Percentiles rank a stretch among this genome's conserved stretches.
Evolutionary conservation across 345 rosid genomes (phyloP).

Genomic region (Pistacia atlantica): DNA sequence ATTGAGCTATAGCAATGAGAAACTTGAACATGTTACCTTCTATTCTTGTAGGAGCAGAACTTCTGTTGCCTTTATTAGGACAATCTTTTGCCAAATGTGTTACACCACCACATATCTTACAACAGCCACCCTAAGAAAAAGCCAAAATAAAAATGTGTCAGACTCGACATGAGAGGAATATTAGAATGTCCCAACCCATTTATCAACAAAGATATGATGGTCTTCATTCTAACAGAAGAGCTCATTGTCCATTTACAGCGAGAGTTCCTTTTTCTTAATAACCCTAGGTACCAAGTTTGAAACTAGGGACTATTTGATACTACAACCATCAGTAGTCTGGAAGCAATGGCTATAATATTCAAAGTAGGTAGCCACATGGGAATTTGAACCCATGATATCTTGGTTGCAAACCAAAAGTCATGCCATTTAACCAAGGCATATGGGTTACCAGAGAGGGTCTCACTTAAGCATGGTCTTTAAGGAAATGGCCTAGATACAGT

Average conservation of each 20-base stretch:
- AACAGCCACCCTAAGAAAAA: conserved; percentile 75
- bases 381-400: background rate
- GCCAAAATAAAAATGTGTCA: conserved; percentile 11
- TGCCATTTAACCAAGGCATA: background rate
- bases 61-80: conserved; percentile 61
- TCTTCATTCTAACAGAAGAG: background rate
- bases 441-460: background rate
- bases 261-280: too few relatives aligned
- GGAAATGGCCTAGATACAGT: background rate
- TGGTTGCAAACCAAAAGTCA: background rate
- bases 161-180: conserved; percentile 1
- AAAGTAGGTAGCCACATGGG: background rate
- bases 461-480: background rate
- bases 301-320: background rate
- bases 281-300: background rate
- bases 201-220: background rate
- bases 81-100: conserved; percentile 95
- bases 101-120: conserved; percentile 90
- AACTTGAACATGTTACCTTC: conserved; percentile 39
- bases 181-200: background rate
- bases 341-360: background rate
- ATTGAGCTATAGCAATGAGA: conserved; percentile 9
- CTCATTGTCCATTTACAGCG: background rate
- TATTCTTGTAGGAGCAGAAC: conserved; percentile 23
- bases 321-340: background rate